Percentiles rank a stretch among this genome's conserved stretches.
Conservation (phyloP, 352 stramenopile species). For the Globisporangium nodosum region DNA sequence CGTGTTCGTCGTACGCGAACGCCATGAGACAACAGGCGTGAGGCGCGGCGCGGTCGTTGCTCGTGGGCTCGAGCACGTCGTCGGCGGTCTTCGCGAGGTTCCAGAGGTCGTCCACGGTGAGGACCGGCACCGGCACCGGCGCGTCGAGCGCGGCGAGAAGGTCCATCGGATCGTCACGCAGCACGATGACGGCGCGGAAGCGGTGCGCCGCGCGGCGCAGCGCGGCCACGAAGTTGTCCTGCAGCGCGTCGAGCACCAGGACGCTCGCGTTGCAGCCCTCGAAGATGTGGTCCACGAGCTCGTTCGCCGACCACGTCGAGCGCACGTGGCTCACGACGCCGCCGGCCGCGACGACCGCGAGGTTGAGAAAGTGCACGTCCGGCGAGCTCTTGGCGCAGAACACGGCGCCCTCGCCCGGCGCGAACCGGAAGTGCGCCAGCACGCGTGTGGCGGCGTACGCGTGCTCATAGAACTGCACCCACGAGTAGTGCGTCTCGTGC, state of each 20-base stretch:
- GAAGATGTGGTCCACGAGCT: slow-evolving; percentile 53
- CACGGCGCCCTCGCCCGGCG: slow-evolving; percentile 50
- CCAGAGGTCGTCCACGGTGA: slow-evolving; percentile 39
- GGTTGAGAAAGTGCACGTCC: slow-evolving; percentile 49
- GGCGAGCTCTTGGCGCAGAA: slow-evolving; percentile 37
- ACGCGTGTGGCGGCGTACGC: slow-evolving; percentile 31
- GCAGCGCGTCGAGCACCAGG: slow-evolving; percentile 51
- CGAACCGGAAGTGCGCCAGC: slow-evolving; percentile 50
- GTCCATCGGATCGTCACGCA: slow-evolving; percentile 26
- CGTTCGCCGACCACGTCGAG: slow-evolving; percentile 36
- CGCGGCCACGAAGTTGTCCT: slow-evolving; percentile 39
- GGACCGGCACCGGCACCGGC: slow-evolving; percentile 28
- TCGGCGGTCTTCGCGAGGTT: slow-evolving; percentile 20
- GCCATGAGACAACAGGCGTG: slow-evolving; percentile 45
- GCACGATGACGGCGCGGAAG: slow-evolving; percentile 43
- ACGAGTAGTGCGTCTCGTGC: slow-evolving; percentile 20
- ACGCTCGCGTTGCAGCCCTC: slow-evolving; percentile 42
- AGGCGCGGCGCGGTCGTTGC: slow-evolving; percentile 21
- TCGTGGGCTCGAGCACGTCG: slow-evolving; percentile 26
- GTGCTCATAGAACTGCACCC: slow-evolving; percentile 27
- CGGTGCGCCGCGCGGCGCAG: slow-evolving; percentile 17
- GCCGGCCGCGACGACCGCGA: slow-evolving; percentile 48
- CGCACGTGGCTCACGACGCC: slow-evolving; percentile 58
- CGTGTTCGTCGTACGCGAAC: slow-evolving; percentile 59
- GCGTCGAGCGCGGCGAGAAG: slow-evolving; percentile 16